Evolutionary conservation across 768 basidiomycete genomes (phyloP).

Genomic region (Termitomyces sp.): DNA sequence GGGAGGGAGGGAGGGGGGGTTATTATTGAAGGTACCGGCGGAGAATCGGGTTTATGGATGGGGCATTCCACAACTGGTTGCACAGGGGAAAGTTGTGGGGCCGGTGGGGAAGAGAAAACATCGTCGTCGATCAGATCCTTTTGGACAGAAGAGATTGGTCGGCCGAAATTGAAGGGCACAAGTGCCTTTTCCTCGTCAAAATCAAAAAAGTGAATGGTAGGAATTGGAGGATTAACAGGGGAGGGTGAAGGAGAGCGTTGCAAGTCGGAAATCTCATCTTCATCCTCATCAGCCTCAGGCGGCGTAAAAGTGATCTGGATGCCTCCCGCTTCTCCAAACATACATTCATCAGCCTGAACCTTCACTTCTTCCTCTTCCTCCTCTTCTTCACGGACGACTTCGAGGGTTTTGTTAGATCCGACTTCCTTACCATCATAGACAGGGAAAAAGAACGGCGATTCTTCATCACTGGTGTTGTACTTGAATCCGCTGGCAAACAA

Average conservation of each 20-base stretch:
- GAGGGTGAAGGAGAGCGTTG: conserved; percentile 24
- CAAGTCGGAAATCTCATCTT: conserved; percentile 21
- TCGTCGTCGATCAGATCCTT: neutral
- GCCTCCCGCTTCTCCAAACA: conserved; percentile 61
- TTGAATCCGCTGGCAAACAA: conserved; percentile 53
- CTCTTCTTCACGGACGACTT: conserved; percentile 41
- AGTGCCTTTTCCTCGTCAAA: conserved; percentile 15
- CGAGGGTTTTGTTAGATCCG: conserved; percentile 24
- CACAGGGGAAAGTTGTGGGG: neutral
- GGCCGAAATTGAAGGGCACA: conserved; percentile 13
- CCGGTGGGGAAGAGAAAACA: conserved; percentile 9
- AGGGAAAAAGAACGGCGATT: conserved; percentile 41
- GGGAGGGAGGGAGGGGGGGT: conserved; percentile 28
- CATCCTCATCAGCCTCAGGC: conserved; percentile 39
- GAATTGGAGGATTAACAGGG: conserved; percentile 22
- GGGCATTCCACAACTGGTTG: neutral
- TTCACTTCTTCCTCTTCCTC: conserved; percentile 29
- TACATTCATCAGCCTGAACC: conserved; percentile 39
- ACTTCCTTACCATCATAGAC: conserved; percentile 32
- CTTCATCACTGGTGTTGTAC: conserved; percentile 43
- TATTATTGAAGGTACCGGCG: conserved; percentile 12
- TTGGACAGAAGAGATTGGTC: conserved; percentile 3
- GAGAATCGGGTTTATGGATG: neutral
- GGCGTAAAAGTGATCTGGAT: conserved; percentile 72
- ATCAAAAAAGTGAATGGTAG: conserved; percentile 28